Conservation (phyloP, 768 basidiomycete genomes). For the Naganishia vaughanmartiniae region DNA sequence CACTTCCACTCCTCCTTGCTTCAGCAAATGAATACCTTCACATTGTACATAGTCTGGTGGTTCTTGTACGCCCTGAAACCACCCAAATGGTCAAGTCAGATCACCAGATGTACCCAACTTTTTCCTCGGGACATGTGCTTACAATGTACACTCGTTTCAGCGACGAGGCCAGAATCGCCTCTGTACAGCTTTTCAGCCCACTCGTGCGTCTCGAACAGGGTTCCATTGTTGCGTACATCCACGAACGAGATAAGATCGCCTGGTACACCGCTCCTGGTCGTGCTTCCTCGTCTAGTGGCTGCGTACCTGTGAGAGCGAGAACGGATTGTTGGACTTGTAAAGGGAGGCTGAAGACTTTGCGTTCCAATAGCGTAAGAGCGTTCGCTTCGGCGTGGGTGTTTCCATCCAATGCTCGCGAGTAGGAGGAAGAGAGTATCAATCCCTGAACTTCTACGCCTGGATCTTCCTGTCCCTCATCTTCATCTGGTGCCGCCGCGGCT, state of each 20-base stretch:
- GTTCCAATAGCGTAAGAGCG: conserved; percentile 69
- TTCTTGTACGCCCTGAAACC: conserved; percentile 68
- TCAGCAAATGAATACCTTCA: conserved; percentile 68
- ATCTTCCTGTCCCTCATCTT: neutral
- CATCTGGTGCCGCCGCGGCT: neutral
- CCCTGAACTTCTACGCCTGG: conserved; percentile 29
- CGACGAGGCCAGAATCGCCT: conserved; percentile 69
- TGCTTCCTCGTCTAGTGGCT: neutral
- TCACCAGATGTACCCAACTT: neutral
- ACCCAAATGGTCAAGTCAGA: neutral
- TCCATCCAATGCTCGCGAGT: conserved; percentile 81
- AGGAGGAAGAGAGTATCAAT: conserved; percentile 71
- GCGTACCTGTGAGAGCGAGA: neutral
- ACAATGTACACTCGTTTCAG: conserved; percentile 73
- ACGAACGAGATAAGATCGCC: conserved; percentile 61
- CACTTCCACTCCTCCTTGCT: conserved; percentile 50
- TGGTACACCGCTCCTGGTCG: conserved; percentile 39
- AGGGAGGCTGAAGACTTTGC: conserved; percentile 49
- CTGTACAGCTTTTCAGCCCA: conserved; percentile 78
- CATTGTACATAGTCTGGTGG: conserved; percentile 92
- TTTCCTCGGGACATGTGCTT: conserved; percentile 24
- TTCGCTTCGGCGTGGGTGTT: conserved; percentile 98
- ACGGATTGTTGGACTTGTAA: neutral
- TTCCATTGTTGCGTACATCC: conserved; percentile 93
- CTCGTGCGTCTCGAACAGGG: conserved; percentile 89